These are phyloP conservation scores for Coemansia sp. DNA, from an alignment of 192 early-diverging fungal species.

Conservation along the genomic window DNA sequence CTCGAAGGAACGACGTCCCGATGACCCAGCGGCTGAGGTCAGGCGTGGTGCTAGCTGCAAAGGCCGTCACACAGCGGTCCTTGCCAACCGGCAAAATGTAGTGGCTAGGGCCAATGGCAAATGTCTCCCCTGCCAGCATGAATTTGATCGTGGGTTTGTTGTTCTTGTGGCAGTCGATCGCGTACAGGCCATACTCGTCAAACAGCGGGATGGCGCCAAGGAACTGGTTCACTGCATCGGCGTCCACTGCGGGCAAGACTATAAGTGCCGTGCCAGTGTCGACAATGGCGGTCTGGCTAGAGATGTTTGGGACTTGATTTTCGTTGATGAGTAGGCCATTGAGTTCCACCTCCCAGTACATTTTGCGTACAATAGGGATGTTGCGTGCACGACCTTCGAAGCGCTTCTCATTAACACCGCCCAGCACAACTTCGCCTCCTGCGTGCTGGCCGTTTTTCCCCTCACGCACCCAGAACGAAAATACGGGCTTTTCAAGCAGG, in stretches of 20 bases:
- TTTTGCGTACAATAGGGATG: conserved; percentile 53
- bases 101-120: conserved; percentile 37
- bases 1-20: conserved; percentile 53
- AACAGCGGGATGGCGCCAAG: conserved; percentile 43
- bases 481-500: conserved; percentile 37
- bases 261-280: conserved; percentile 64
- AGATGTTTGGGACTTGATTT: conserved; percentile 16
- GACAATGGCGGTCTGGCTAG: conserved; percentile 54
- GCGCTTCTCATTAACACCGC: conserved; percentile 32
- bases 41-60: conserved; percentile 63
- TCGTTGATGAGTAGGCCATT: conserved; percentile 44
- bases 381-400: conserved; percentile 46
- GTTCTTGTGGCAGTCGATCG: conserved; percentile 35
- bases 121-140: conserved; percentile 34
- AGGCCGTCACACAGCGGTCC: conserved; percentile 49
- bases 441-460: conserved; percentile 40
- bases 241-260: conserved; percentile 39
- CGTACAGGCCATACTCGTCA: conserved; percentile 41
- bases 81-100: conserved; percentile 44
- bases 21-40: conserved; percentile 54
- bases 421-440: conserved; percentile 48
- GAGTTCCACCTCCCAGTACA: conserved; percentile 59
- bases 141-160: conserved; percentile 46
- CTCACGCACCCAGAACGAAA: conserved; percentile 48
- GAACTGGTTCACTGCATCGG: conserved; percentile 41